phyloP scores from a whole-genome alignment of 352 stramenopile species.

The Phytophthora cactorum region DNA sequence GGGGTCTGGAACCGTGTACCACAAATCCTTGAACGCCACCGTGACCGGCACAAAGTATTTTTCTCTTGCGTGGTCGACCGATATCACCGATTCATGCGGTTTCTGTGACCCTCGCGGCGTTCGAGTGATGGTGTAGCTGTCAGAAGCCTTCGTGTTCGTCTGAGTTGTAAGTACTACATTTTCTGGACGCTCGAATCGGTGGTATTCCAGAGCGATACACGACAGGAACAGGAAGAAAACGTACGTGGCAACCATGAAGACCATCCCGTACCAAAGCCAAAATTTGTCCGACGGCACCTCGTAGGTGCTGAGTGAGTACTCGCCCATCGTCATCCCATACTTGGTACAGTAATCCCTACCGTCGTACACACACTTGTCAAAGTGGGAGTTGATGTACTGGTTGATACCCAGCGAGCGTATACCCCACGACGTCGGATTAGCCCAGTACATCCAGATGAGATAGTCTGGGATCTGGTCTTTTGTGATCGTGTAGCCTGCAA shows the following conservation, averaged over 20 bases:
- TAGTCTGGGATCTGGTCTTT: constrained; percentile 36
- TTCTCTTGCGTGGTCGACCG: neutral
- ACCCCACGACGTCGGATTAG: constrained; percentile 48
- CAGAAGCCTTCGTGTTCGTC: neutral
- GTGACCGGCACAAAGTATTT: neutral
- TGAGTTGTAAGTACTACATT: constrained; percentile 13
- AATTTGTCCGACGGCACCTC: constrained; percentile 35
- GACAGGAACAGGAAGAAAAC: constrained; percentile 18
- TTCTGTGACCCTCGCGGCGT: constrained; percentile 5
- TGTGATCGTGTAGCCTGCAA: constrained; percentile 42
- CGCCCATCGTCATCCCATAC: constrained; percentile 24
- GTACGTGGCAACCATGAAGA: constrained; percentile 30
- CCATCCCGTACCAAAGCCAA: constrained; percentile 38
- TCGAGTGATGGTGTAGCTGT: constrained; percentile 1
- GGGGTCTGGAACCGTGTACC: neutral
- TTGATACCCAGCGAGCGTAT: constrained; percentile 24
- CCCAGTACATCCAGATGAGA: constrained; percentile 49
- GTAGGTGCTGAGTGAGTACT: constrained; percentile 29
- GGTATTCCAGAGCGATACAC: constrained; percentile 15
- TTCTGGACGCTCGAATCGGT: constrained; percentile 18
- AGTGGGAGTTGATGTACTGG: constrained; percentile 5
- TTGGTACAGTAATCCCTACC: constrained; percentile 31
- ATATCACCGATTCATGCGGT: neutral
- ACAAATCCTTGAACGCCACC: neutral
- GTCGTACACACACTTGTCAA: constrained; percentile 10